These are phyloP conservation scores for Metschnikowia matae DNA, from an alignment of 805 yeast genomes.

Conservation along the genomic window DNA sequence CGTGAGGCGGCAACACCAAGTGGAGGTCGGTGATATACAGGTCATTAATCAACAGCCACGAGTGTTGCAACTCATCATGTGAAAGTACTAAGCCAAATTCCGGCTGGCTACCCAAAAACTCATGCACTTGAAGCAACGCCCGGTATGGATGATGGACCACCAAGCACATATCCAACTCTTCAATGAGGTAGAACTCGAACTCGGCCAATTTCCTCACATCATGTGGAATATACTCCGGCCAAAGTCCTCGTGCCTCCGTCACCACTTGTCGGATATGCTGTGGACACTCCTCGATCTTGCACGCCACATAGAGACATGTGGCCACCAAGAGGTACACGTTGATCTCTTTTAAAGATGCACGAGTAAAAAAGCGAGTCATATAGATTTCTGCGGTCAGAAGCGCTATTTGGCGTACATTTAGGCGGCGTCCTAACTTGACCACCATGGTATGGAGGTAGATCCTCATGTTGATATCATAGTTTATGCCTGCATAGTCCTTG, in stretches of 20 bases:
- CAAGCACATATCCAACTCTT: slow-evolving; percentile 72
- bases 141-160: slow-evolving; percentile 75
- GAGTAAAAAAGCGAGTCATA: slow-evolving; percentile 68
- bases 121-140: slow-evolving; percentile 51
- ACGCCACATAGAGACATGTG: slow-evolving; percentile 81
- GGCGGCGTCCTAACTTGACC: slow-evolving; percentile 71
- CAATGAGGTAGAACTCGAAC: slow-evolving; percentile 89
- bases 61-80: slow-evolving; percentile 70
- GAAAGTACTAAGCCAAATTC: slow-evolving; percentile 36
- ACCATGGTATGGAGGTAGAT: slow-evolving; percentile 76
- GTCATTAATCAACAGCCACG: slow-evolving; percentile 90
- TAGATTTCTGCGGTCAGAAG: slow-evolving; percentile 87
- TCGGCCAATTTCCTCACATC: slow-evolving; percentile 91
- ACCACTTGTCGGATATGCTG: slow-evolving; percentile 84
- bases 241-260: slow-evolving; percentile 77
- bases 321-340: slow-evolving; percentile 79
- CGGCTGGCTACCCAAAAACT: slow-evolving; percentile 35
- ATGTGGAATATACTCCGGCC: slow-evolving; percentile 94
- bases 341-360: slow-evolving; percentile 72
- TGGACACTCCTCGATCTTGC: slow-evolving; percentile 94
- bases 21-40: slow-evolving; percentile 85
- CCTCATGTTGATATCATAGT: slow-evolving; percentile 59
- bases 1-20: slow-evolving; percentile 81
- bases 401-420: slow-evolving; percentile 77
- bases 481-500: slow-evolving; percentile 42